phyloP scores from a whole-genome alignment of 306 rosid genomes.

The Sesbania bispinosa region DNA sequence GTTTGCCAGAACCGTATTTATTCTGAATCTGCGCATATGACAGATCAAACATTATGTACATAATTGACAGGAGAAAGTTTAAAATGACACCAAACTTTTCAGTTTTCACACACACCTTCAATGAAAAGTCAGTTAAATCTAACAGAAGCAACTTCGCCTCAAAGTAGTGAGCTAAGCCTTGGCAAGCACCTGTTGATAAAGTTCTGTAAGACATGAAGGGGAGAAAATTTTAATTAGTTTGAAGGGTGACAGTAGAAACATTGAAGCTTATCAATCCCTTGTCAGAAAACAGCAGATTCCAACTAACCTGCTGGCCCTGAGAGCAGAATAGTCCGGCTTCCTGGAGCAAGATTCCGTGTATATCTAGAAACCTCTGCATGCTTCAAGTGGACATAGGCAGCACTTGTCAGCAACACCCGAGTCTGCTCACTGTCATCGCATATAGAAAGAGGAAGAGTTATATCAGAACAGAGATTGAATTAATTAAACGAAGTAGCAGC shows the following conservation, averaged over 20 bases:
- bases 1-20: constrained; percentile 65
- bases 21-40: constrained; percentile 64
- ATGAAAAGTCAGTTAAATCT: constrained; percentile 78
- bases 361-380: constrained; percentile 78
- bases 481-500: no score
- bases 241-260: not conserved
- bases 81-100: not conserved
- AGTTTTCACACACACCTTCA: constrained; percentile 62
- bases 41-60: not conserved
- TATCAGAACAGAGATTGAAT: not conserved
- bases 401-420: constrained; percentile 82
- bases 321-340: constrained; percentile 85
- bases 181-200: constrained; percentile 93
- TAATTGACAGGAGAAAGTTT: not conserved
- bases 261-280: not conserved
- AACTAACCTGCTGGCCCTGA: constrained; percentile 90
- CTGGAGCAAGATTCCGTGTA: constrained; percentile 94
- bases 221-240: not conserved
- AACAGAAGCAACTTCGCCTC: constrained; percentile 90
- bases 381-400: constrained; percentile 91
- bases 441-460: not conserved
- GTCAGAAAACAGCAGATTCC: not conserved
- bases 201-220: constrained; percentile 48
- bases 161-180: constrained; percentile 94
- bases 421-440: constrained; percentile 72